phyloP scores from a whole-genome alignment of 2,329 filamentous ascomycete genomes.

The Intubia oerlemansii region DNA sequence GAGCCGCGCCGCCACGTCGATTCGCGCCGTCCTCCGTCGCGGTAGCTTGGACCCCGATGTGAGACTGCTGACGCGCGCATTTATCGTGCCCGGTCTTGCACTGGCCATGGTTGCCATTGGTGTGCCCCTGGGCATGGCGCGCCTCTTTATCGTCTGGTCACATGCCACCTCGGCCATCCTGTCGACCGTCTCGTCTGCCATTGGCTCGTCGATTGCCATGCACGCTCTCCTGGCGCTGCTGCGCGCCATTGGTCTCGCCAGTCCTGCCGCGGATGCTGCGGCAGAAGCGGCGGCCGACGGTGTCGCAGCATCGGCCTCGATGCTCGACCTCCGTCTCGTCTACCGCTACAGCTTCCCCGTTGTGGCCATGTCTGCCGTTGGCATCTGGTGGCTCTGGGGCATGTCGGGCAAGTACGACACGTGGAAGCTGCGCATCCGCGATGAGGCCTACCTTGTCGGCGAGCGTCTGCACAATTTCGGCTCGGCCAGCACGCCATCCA shows the following conservation, averaged over 20 bases:
- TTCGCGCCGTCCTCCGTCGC: constrained; percentile 49
- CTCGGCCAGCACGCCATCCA: no score
- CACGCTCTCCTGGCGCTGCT: no score
- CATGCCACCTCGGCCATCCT: no score
- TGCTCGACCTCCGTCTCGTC: constrained; percentile 14
- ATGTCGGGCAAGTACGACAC: constrained; percentile 40
- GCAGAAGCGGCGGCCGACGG: constrained; percentile 8
- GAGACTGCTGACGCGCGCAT: constrained; percentile 58
- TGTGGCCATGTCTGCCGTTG: constrained; percentile 26
- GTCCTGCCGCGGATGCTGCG: no score
- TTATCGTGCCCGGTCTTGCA: constrained; percentile 55
- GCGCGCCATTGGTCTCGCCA: constrained; percentile 32
- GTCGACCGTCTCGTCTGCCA: no score
- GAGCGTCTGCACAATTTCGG: constrained; percentile 90
- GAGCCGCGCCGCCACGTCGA: constrained; percentile 51
- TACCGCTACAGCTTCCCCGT: constrained; percentile 51
- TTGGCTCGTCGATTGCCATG: no score
- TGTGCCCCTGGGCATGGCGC: constrained; percentile 24
- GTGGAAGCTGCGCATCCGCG: constrained; percentile 67
- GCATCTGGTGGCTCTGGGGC: constrained; percentile 23
- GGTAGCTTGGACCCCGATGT: constrained; percentile 67
- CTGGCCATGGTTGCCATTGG: constrained; percentile 41
- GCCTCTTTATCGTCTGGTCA: background rate
- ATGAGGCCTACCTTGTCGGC: constrained; percentile 91
- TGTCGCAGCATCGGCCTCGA: background rate